Evolutionary conservation across 805 yeast species (phyloP).

Genomic region (Komagataella pseudopastoris): DNA sequence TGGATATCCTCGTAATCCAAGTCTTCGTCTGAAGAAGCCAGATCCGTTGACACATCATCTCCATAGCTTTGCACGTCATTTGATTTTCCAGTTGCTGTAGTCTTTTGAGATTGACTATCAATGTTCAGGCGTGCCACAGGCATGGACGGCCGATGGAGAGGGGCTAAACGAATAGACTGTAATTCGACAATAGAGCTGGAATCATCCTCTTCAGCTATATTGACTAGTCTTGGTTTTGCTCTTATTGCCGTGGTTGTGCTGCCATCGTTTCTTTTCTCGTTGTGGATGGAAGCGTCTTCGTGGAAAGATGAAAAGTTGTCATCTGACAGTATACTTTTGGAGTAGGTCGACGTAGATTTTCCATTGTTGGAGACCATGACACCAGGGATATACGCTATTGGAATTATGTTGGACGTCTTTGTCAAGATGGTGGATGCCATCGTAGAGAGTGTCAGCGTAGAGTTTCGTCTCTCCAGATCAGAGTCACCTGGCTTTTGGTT

Average conservation of each 20-base stretch:
- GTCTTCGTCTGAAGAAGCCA: slow-evolving; percentile 1
- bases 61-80: background rate
- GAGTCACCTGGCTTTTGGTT: slow-evolving; percentile 9
- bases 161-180: background rate
- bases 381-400: slow-evolving; percentile 91
- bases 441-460: slow-evolving; percentile 17
- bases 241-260: slow-evolving; percentile 62
- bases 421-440: slow-evolving; percentile 56
- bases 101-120: background rate
- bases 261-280: slow-evolving; percentile 23
- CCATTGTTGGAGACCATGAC: slow-evolving; percentile 53
- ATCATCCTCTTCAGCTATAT: slow-evolving; percentile 15
- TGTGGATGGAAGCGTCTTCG: slow-evolving; percentile 30
- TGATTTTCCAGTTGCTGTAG: background rate
- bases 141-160: background rate
- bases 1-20: slow-evolving; percentile 1
- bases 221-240: slow-evolving; percentile 63
- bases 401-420: slow-evolving; percentile 77
- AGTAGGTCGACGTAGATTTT: slow-evolving; percentile 29
- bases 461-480: slow-evolving; percentile 10
- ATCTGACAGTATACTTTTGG: slow-evolving; percentile 10
- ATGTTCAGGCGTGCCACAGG: background rate
- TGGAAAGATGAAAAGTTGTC: slow-evolving; percentile 28
- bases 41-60: slow-evolving; percentile 2
- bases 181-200: background rate